Evolutionary conservation across 2,329 filamentous ascomycete species (phyloP).

Genomic region (Nemania serpens): DNA sequence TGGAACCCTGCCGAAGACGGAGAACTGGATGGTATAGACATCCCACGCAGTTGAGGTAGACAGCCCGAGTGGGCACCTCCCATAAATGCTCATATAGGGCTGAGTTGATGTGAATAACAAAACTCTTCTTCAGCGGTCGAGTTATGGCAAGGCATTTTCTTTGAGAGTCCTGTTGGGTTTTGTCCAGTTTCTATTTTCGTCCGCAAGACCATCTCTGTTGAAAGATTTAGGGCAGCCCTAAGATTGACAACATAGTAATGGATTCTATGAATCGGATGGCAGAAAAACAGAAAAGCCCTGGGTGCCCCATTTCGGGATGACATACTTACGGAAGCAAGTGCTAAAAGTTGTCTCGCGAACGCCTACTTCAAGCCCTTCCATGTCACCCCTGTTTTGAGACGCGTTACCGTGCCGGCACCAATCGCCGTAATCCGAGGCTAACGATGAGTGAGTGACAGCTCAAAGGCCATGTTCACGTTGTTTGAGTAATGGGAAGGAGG

Average conservation of each 20-base stretch:
- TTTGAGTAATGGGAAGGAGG: slow-evolving; percentile 77
- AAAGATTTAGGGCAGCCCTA: neutral
- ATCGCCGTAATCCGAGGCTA: slow-evolving; percentile 35
- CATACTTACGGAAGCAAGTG: slow-evolving; percentile 23
- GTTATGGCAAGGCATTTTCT: neutral
- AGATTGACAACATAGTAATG: neutral
- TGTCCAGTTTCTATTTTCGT: neutral
- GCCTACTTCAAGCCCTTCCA: neutral
- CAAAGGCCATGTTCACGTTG: slow-evolving; percentile 81
- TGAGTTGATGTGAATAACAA: neutral
- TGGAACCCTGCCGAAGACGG: neutral
- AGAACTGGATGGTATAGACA: neutral
- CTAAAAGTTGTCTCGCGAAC: neutral
- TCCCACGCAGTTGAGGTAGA: slow-evolving; percentile 11
- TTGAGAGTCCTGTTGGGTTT: neutral
- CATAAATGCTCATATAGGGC: neutral
- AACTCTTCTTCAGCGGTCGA: neutral
- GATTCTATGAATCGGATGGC: neutral
- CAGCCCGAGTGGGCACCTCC: slow-evolving; percentile 12
- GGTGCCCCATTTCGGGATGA: neutral
- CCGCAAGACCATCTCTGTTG: neutral
- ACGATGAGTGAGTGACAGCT: slow-evolving; percentile 52
- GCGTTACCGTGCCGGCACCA: neutral
- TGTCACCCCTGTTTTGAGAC: neutral
- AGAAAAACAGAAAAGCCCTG: neutral